Percentiles rank a stretch among this genome's conserved stretches.
phyloP scores from a whole-genome alignment of 164 flowering plant genomes.

The Pachysandra terminalis region DNA sequence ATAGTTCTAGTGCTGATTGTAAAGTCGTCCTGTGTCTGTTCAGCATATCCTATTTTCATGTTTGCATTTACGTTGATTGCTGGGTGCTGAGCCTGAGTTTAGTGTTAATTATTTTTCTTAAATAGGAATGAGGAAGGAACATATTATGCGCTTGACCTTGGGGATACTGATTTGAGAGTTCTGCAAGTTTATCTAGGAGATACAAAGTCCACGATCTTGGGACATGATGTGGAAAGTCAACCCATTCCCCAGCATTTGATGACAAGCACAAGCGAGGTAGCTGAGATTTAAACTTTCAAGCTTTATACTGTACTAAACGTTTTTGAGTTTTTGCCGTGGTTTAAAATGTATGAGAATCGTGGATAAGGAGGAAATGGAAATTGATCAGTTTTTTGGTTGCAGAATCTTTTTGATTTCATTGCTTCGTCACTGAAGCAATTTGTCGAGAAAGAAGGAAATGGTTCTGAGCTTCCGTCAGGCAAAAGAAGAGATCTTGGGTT shows the following conservation, averaged over 20 bases:
- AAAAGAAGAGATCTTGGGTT: slow-evolving; percentile 74
- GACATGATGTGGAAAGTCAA: slow-evolving; percentile 50
- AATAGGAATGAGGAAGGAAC: slow-evolving; percentile 73
- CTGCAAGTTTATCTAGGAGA: slow-evolving; percentile 77
- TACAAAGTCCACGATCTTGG: slow-evolving; percentile 39
- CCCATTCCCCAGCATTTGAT: slow-evolving; percentile 69
- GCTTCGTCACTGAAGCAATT: slow-evolving; percentile 60
- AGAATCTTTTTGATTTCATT: slow-evolving; percentile 87
- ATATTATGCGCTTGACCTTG: slow-evolving; percentile 82
- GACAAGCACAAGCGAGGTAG: slow-evolving; percentile 80
- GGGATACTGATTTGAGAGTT: slow-evolving; percentile 89
- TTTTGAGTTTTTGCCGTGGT: background rate
- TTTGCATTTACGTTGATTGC: background rate
- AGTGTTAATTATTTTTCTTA: slow-evolving; percentile 12
- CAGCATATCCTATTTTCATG: background rate
- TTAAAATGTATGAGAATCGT: background rate
- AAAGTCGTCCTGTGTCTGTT: background rate
- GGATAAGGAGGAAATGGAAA: background rate
- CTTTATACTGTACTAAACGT: background rate
- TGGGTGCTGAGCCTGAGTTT: slow-evolving; percentile 1
- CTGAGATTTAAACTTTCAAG: background rate
- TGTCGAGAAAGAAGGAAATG: slow-evolving; percentile 52
- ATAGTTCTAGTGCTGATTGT: background rate
- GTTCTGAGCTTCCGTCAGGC: slow-evolving; percentile 25
- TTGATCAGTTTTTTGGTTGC: slow-evolving; percentile 19